A percentile compares a stretch with the other conserved stretches of the same genome.
These are phyloP conservation scores for Saccharomyces kudriavzevii DNA, from an alignment of 805 yeast species.

Conservation along the genomic window DNA sequence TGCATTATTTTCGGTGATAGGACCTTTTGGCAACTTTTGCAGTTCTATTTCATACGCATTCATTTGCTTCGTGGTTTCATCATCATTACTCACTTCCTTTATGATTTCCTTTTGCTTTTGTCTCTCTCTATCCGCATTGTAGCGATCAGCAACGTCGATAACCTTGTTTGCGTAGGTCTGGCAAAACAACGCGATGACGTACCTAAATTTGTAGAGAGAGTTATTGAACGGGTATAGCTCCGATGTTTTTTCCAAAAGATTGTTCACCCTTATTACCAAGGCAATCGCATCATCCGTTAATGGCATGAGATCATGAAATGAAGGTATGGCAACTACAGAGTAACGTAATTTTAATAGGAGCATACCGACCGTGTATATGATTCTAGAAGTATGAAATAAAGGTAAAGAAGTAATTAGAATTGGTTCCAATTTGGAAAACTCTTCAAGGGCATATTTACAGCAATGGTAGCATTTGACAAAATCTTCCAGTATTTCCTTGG, in stretches of 20 bases:
- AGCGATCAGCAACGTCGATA: constrained; percentile 14
- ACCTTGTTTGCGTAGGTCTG: constrained; percentile 57
- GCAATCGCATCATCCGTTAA: constrained; percentile 41
- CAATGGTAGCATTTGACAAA: constrained; percentile 46
- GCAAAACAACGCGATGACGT: constrained; percentile 49
- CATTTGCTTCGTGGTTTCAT: neutral
- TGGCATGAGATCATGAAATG: constrained; percentile 35
- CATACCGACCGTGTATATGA: constrained; percentile 60
- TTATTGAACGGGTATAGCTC: constrained; percentile 38
- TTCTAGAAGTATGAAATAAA: constrained; percentile 45
- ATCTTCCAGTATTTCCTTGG: constrained; percentile 32
- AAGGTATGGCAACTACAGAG: constrained; percentile 46
- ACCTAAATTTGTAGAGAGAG: constrained; percentile 44
- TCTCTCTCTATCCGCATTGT: neutral
- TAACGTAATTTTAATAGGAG: constrained; percentile 46
- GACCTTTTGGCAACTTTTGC: neutral
- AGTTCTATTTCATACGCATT: neutral
- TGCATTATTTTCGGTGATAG: neutral
- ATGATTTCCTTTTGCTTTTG: neutral
- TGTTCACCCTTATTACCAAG: constrained; percentile 20
- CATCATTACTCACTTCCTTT: neutral
- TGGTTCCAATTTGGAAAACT: constrained; percentile 37
- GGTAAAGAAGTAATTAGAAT: constrained; percentile 51
- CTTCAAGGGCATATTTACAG: constrained; percentile 44
- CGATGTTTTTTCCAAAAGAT: constrained; percentile 23